These are phyloP conservation scores for Lactifluus rugatus DNA, from an alignment of 768 basidiomycete genomes.

Conservation along the genomic window DNA sequence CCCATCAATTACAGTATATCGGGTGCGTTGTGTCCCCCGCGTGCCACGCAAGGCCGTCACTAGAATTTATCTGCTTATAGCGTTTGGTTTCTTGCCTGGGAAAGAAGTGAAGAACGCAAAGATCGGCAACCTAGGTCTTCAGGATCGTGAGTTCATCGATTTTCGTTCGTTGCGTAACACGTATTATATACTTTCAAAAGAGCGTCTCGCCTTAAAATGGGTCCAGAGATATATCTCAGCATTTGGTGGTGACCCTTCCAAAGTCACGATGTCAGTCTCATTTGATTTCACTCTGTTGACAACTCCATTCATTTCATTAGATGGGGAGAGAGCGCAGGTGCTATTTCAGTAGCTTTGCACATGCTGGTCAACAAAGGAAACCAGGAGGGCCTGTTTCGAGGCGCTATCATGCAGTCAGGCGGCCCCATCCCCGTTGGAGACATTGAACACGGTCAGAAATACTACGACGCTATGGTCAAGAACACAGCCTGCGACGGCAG, in stretches of 20 bases:
- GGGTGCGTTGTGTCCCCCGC: too few relatives aligned
- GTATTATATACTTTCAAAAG: conserved; percentile 26
- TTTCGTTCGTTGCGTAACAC: background rate
- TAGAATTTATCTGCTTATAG: conserved; percentile 14
- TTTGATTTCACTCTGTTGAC: conserved; percentile 1
- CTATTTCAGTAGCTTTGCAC: conserved; percentile 28
- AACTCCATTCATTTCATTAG: background rate
- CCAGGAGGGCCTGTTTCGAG: conserved; percentile 21
- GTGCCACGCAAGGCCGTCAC: too few relatives aligned
- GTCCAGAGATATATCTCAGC: conserved; percentile 51
- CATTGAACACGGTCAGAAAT: conserved; percentile 15
- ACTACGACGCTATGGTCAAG: conserved; percentile 21
- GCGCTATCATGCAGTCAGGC: conserved; percentile 24
- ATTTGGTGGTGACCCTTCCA: conserved; percentile 57
- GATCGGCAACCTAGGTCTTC: conserved; percentile 55
- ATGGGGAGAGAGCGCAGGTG: conserved; percentile 33
- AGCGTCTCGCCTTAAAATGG: conserved; percentile 52
- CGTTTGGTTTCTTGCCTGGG: conserved; percentile 44
- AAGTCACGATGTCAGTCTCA: conserved; percentile 43
- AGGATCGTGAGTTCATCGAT: conserved; percentile 41
- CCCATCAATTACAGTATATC: too few relatives aligned
- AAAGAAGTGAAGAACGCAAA: conserved; percentile 43
- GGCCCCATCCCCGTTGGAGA: conserved; percentile 20
- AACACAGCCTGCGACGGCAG: conserved; percentile 15
- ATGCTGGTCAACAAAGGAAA: conserved; percentile 22